phyloP scores from a whole-genome alignment of 352 stramenopile genomes.

The Pythium inflatum region DNA sequence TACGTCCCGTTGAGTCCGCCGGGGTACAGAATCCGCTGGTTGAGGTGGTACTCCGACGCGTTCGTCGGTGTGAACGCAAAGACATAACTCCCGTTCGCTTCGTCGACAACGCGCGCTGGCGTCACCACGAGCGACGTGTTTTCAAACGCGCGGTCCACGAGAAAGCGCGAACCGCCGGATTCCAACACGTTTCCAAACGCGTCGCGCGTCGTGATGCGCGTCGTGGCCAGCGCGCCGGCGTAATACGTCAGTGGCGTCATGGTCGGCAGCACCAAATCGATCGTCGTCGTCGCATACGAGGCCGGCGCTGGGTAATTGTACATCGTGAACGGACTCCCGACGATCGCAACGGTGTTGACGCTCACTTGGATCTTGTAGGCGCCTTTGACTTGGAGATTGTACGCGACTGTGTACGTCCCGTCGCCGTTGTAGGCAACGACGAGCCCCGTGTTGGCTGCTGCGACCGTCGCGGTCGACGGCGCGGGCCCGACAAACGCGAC shows the following conservation, averaged over 20 bases:
- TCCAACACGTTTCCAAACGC: conserved; percentile 55
- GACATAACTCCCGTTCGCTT: conserved; percentile 35
- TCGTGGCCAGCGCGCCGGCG: conserved; percentile 42
- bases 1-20: conserved; percentile 67
- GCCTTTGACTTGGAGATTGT: conserved; percentile 48
- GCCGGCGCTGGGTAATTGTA: conserved; percentile 55
- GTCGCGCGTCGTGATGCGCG: conserved; percentile 54
- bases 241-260: conserved; percentile 36
- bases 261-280: conserved; percentile 51
- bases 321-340: conserved; percentile 58
- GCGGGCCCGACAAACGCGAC: conserved; percentile 45
- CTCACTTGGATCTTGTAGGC: conserved; percentile 50
- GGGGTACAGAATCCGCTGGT: conserved; percentile 40
- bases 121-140: conserved; percentile 39
- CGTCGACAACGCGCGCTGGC: conserved; percentile 39
- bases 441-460: conserved; percentile 29
- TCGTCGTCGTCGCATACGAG: conserved; percentile 45
- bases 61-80: conserved; percentile 27
- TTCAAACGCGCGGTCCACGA: conserved; percentile 34
- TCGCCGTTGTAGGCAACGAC: conserved; percentile 37
- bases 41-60: conserved; percentile 1
- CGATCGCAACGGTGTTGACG: conserved; percentile 46
- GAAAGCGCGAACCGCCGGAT: conserved; percentile 52
- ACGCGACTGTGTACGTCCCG: conserved; percentile 49
- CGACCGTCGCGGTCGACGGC: conserved; percentile 26